Base-by-base conservation (phyloP, 1,284 basidiomycete species). In the Ceratobasidium theobromae region DNA sequence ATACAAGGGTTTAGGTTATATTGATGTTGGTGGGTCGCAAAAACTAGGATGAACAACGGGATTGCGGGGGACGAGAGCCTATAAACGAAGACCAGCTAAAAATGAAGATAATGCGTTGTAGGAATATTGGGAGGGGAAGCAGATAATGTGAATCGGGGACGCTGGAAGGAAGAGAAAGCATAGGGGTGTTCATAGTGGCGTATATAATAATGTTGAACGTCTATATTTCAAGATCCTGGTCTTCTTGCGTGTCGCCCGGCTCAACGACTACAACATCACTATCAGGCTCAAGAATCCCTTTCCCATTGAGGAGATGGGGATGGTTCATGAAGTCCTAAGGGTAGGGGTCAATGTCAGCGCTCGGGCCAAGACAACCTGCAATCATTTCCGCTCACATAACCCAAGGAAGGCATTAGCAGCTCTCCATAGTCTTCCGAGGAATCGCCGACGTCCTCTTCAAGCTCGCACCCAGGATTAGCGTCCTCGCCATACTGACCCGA, bases 391-490 rank as follows among this genome's bases (percentile, higher is more conserved):
- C 70, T 72, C 1, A 72, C 73, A 14, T 65, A 69, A 16, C 72
- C 70, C 57, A 73, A 71, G 14, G 70, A 48, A 45, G 68, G 73
- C 64, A 71, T 71, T 52, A 74, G 68, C 49, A 73, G 67, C 32
- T 64, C 66, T 46, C 74, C 70, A 54, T 74, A 40, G 70, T 73
- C 74, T 25, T 73, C 67, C 25, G 71, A 71, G 2, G 68, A 69
- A 67, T 75, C 74, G 40, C 55, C 53, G 43, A 69, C 40, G n/a
- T 71, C 73, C 35, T 72, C 72, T 53, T 74, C 74, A 53, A 74
- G 69, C 5, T 73, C 73, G 16, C 16, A 38, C 16, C 68, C 68
- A 60, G 68, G 68, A 18, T 71, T 67, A 21, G 71, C 71, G 18
- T 72, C 71, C 16, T 69, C 69, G n/a, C 65, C 69, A 18, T 66